Evolutionary conservation across 2,329 filamentous ascomycete species (phyloP).

Genomic region (Ceratocystis cacaofunesta): DNA sequence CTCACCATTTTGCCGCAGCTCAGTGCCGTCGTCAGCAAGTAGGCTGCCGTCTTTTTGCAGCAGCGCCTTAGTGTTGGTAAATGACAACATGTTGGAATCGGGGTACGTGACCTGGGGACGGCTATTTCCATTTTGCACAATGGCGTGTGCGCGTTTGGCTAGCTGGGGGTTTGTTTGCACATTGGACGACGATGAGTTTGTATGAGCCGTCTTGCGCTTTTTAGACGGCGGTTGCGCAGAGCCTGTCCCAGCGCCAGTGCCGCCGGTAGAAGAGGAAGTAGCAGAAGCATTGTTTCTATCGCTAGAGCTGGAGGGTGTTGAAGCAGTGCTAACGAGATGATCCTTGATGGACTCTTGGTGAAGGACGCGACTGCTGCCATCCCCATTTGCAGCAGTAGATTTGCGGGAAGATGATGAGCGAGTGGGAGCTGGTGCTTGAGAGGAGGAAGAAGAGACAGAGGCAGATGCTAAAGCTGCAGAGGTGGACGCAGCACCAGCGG

Average conservation of each 20-base stretch:
- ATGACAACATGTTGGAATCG: constrained; percentile 79
- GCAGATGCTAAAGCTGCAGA: constrained; percentile 22
- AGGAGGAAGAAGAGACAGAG: constrained; percentile 24
- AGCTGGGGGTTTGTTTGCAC: constrained; percentile 10
- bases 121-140: constrained; percentile 8
- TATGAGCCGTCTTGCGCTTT: constrained; percentile 65
- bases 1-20: constrained; percentile 73
- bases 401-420: constrained; percentile 29
- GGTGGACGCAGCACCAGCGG: constrained; percentile 27
- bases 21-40: constrained; percentile 79
- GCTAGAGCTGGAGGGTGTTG: constrained; percentile 7
- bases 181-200: constrained; percentile 20
- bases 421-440: constrained; percentile 26
- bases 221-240: constrained; percentile 41
- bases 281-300: constrained; percentile 21
- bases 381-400: constrained; percentile 27
- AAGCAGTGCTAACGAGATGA: constrained; percentile 8
- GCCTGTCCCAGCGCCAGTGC: no score
- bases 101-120: constrained; percentile 22
- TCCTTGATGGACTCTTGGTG: constrained; percentile 15
- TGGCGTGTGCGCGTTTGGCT: constrained; percentile 9
- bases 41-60: constrained; percentile 59
- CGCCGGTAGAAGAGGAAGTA: no score
- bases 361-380: constrained; percentile 10
- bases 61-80: constrained; percentile 54